Percentiles rank a stretch among this genome's conserved stretches.
phyloP scores from a whole-genome alignment of 257 asterid genomes.

The Nicotiana paniculata region DNA sequence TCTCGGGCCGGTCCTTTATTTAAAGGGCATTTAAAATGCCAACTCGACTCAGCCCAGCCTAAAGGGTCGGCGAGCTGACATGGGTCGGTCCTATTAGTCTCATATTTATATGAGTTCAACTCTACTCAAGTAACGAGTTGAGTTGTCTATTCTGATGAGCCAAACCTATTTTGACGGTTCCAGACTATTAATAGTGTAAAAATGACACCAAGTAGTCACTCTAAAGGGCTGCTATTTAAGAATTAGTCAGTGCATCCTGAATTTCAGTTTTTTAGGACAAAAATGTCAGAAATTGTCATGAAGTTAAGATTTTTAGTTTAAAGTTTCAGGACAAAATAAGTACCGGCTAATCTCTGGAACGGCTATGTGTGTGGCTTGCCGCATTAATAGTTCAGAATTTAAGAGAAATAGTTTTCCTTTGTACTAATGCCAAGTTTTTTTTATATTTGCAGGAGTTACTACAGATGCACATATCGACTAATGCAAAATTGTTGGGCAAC shows the following conservation, averaged over 20 bases:
- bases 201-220: too few relatives aligned
- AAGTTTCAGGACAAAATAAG: too few relatives aligned
- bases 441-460: conserved; percentile 68
- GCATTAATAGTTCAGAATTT: neutral
- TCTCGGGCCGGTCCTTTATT: neutral
- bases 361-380: too few relatives aligned
- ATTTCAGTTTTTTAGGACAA: too few relatives aligned
- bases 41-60: neutral
- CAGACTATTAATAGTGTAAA: neutral
- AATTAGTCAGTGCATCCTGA: too few relatives aligned
- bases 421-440: neutral
- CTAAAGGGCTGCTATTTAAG: too few relatives aligned
- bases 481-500: conserved; percentile 76
- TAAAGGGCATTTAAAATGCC: neutral
- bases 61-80: neutral
- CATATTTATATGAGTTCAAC: neutral
- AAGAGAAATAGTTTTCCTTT: neutral
- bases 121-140: neutral
- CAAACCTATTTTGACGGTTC: neutral
- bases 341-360: too few relatives aligned
- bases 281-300: too few relatives aligned
- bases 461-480: conserved; percentile 70
- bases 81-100: neutral
- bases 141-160: neutral
- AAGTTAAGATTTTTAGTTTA: too few relatives aligned